Evolutionary conservation across 2,329 filamentous ascomycete genomes (phyloP).

Genomic region (Blumeria hordei): DNA sequence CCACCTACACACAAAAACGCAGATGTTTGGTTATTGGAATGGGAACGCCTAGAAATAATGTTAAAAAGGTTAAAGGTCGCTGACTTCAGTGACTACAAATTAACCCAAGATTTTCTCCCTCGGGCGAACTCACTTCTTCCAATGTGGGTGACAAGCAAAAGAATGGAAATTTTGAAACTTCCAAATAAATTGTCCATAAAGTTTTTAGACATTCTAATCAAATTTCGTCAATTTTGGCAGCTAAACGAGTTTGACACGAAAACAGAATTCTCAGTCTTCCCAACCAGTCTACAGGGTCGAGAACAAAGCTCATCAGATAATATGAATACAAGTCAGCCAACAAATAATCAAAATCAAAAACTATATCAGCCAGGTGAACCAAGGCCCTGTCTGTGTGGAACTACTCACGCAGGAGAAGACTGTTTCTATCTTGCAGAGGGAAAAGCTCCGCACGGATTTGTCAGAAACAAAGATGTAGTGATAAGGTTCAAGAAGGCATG

Average conservation of each 20-base stretch:
- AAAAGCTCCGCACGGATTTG: not conserved
- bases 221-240: not conserved
- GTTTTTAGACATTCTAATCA: not conserved
- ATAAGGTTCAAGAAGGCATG: not conserved
- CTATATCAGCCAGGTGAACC: too few species aligned
- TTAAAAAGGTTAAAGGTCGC: not conserved
- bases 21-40: not conserved
- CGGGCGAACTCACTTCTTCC: not conserved
- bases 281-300: not conserved
- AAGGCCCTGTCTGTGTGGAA: not conserved
- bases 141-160: slow-evolving; percentile 1
- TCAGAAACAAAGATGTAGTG: not conserved
- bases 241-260: not conserved
- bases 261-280: not conserved
- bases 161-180: not conserved
- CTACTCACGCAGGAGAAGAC: not conserved
- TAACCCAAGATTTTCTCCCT: not conserved
- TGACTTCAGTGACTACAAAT: not conserved
- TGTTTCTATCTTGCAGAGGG: not conserved
- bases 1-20: not conserved
- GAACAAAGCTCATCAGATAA: not conserved
- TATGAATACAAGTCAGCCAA: too few species aligned
- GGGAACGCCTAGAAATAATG: not conserved
- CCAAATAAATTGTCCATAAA: not conserved
- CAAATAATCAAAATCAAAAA: too few species aligned